Conservation (phyloP, 352 stramenopile species). For the Phytopythium aichiense region DNA sequence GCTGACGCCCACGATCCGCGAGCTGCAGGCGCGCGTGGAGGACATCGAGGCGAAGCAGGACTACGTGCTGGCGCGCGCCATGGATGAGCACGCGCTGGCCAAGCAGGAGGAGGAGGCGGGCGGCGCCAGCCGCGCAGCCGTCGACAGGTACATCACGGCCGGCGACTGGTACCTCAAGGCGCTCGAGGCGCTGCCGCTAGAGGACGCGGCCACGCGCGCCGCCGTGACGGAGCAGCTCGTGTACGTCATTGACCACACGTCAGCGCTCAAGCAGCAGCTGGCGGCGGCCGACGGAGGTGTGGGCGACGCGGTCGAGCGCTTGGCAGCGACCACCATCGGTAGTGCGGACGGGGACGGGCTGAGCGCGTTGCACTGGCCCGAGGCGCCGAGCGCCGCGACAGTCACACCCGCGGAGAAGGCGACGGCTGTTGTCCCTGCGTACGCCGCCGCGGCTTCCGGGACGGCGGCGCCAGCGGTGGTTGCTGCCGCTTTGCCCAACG, state of each 20-base stretch:
- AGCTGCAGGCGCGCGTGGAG: slow-evolving; percentile 42
- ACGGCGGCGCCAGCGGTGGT: neutral
- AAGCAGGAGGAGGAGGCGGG: slow-evolving; percentile 17
- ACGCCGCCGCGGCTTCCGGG: slow-evolving; percentile 7
- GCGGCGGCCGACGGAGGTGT: neutral
- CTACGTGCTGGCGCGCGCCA: slow-evolving; percentile 24
- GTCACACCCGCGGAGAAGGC: slow-evolving; percentile 9
- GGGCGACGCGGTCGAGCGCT: neutral
- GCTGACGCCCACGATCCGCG: slow-evolving; percentile 46
- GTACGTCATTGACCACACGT: slow-evolving; percentile 72
- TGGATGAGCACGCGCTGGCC: slow-evolving; percentile 33
- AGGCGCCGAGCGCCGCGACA: slow-evolving; percentile 15
- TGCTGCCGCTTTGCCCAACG: neutral
- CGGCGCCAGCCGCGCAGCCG: neutral
- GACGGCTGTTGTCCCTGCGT: slow-evolving; percentile 13
- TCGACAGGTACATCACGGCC: slow-evolving; percentile 53
- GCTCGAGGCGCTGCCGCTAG: slow-evolving; percentile 30
- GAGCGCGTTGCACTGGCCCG: slow-evolving; percentile 33
- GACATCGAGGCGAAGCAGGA: slow-evolving; percentile 34
- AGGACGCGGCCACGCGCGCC: slow-evolving; percentile 22
- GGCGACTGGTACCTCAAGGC: slow-evolving; percentile 71
- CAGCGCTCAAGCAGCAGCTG: slow-evolving; percentile 33
- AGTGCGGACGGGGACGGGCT: slow-evolving; percentile 1
- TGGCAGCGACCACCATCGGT: neutral
- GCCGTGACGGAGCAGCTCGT: slow-evolving; percentile 64